phyloP scores from a whole-genome alignment of 306 rosid genomes.

The Pueraria montana region DNA sequence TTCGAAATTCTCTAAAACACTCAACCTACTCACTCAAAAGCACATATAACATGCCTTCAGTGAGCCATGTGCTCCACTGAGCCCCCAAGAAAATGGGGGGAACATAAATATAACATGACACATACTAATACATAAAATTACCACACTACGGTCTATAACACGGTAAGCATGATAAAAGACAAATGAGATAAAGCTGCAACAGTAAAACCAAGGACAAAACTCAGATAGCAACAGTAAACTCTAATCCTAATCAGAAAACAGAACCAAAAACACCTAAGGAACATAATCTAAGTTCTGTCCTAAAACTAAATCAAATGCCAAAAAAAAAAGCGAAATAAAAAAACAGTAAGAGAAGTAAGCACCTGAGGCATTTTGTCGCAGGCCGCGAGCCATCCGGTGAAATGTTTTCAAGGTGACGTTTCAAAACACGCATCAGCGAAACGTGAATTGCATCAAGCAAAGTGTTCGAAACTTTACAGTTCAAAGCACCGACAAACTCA shows the following conservation, averaged over 20 bases:
- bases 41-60: neutral
- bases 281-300: neutral
- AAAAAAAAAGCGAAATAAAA: neutral
- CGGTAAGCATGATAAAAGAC: neutral
- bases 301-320: neutral
- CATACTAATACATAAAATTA: neutral
- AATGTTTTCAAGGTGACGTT: slow-evolving; percentile 73
- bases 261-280: neutral
- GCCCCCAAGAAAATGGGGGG: neutral
- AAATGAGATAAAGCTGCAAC: neutral
- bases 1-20: neutral
- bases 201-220: neutral
- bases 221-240: neutral
- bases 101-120: neutral
- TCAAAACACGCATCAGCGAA: slow-evolving; percentile 79
- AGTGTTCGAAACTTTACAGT: slow-evolving; percentile 68
- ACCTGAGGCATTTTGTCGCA: slow-evolving; percentile 86
- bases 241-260: neutral
- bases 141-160: neutral
- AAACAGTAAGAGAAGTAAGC: slow-evolving; percentile 20
- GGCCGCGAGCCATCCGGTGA: slow-evolving; percentile 74
- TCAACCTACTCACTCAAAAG: neutral
- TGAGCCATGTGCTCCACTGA: neutral
- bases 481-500: slow-evolving; percentile 88
- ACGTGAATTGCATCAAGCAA: slow-evolving; percentile 85